A percentile compares a stretch with the other conserved stretches of the same genome.
These are phyloP conservation scores for Xylaria multiplex DNA, from an alignment of 2,329 filamentous ascomycete genomes.

Conservation along the genomic window DNA sequence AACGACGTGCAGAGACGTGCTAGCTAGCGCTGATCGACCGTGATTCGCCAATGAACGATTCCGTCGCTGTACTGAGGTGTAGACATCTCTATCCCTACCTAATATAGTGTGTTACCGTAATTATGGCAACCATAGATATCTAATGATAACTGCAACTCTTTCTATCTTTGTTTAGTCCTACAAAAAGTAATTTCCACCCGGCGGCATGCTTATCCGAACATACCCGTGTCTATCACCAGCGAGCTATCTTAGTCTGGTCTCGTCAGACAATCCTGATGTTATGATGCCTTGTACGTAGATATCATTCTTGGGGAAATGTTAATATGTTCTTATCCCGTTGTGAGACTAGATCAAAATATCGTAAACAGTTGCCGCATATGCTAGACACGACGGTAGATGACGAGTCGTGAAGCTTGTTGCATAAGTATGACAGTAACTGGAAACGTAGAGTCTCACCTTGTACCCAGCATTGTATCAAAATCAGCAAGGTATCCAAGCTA, in stretches of 20 bases:
- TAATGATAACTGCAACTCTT: slow-evolving; percentile 16
- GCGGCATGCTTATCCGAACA: slow-evolving; percentile 12
- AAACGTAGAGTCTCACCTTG: slow-evolving; percentile 31
- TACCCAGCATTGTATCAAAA: slow-evolving; percentile 35
- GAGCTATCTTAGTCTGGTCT: background rate
- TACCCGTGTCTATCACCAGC: background rate
- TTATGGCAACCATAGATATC: background rate
- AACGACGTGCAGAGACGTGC: background rate
- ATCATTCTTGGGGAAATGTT: background rate
- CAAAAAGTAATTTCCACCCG: slow-evolving; percentile 6
- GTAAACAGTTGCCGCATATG: background rate
- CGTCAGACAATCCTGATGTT: background rate
- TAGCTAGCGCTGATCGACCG: background rate
- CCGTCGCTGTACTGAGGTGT: background rate
- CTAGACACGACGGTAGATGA: background rate
- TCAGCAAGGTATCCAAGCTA: slow-evolving; percentile 32
- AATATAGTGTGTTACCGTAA: background rate
- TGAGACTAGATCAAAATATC: background rate
- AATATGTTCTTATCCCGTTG: background rate
- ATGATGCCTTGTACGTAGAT: background rate
- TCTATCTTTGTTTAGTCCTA: slow-evolving; percentile 21
- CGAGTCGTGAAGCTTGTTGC: slow-evolving; percentile 8
- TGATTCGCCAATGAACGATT: background rate
- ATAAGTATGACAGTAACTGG: slow-evolving; percentile 26
- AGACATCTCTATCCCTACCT: background rate